A percentile compares a stretch with the other conserved stretches of the same genome.
These are phyloP conservation scores for Curvularia verruculosa DNA, from an alignment of 2,329 filamentous ascomycete genomes.

Conservation along the genomic window DNA sequence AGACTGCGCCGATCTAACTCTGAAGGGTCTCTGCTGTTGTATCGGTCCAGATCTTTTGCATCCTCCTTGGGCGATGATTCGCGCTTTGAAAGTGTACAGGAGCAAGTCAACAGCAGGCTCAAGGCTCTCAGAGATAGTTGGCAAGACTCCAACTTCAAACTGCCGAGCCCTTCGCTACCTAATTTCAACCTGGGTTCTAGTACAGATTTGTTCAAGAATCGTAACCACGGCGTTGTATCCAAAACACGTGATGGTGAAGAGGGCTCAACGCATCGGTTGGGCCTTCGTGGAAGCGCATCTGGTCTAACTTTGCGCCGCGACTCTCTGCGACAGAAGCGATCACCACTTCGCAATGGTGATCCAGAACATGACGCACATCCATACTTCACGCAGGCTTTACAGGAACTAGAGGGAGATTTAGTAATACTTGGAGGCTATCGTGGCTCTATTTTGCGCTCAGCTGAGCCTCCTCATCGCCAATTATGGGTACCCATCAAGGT, in stretches of 20 bases:
- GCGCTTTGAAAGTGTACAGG: slow-evolving; percentile 77
- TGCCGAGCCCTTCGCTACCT: slow-evolving; percentile 60
- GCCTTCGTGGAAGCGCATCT: slow-evolving; percentile 26
- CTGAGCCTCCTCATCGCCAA: slow-evolving; percentile 81
- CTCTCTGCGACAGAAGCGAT: slow-evolving; percentile 25
- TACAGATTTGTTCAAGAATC: slow-evolving; percentile 36
- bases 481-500: slow-evolving; percentile 95
- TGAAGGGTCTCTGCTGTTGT: slow-evolving; percentile 76
- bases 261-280: slow-evolving; percentile 20
- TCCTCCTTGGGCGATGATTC: slow-evolving; percentile 86
- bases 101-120: slow-evolving; percentile 85
- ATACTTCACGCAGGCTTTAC: slow-evolving; percentile 64
- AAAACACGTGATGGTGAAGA: slow-evolving; percentile 23
- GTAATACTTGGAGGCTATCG: slow-evolving; percentile 90
- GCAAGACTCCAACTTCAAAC: slow-evolving; percentile 79
- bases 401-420: slow-evolving; percentile 78
- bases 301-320: slow-evolving; percentile 18
- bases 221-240: slow-evolving; percentile 21
- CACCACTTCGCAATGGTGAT: slow-evolving; percentile 14
- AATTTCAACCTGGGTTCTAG: slow-evolving; percentile 53
- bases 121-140: slow-evolving; percentile 91
- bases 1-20: slow-evolving; percentile 68
- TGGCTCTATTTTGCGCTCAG: slow-evolving; percentile 85
- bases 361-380: slow-evolving; percentile 52
- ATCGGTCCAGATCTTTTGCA: slow-evolving; percentile 74